Percentiles rank a stretch among this genome's conserved stretches.
Conservation (phyloP, 495 filamentous ascomycete genomes). For the Clavariopsis aquatica region DNA sequence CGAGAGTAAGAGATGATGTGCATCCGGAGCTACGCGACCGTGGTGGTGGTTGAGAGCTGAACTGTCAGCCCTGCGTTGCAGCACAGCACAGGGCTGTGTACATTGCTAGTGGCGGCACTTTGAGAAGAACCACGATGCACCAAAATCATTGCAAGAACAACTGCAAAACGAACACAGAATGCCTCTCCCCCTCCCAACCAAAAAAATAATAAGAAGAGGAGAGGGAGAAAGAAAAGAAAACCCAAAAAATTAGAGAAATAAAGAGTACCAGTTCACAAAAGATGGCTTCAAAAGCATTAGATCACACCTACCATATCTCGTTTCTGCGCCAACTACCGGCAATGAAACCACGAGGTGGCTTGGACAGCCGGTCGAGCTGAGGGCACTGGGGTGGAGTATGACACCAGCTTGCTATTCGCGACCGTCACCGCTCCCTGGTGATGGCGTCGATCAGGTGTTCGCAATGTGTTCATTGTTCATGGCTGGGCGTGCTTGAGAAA, state of each 20-base stretch:
- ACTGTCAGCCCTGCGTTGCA: neutral
- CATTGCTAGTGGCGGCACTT: neutral
- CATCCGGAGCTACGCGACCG: neutral
- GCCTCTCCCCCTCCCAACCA: no score
- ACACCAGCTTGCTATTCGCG: slow-evolving; percentile 10
- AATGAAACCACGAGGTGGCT: no score
- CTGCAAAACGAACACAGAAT: neutral
- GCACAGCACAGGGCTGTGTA: neutral
- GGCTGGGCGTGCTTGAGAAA: no score
- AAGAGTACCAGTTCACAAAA: neutral
- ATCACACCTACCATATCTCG: neutral
- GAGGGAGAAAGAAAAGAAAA: neutral
- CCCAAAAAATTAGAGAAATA: neutral
- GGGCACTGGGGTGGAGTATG: slow-evolving; percentile 7
- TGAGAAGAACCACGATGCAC: neutral
- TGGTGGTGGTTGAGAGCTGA: neutral
- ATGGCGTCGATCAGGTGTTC: slow-evolving; percentile 15
- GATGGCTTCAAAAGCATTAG: neutral
- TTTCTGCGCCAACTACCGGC: neutral
- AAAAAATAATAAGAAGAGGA: neutral
- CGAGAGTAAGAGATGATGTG: neutral
- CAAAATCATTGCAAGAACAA: neutral
- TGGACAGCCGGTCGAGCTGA: neutral
- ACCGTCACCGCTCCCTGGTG: slow-evolving; percentile 15
- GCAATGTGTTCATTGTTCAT: neutral